Base-by-base conservation (phyloP, 2,329 filamentous ascomycete species). In the Esteya vermicola region DNA sequence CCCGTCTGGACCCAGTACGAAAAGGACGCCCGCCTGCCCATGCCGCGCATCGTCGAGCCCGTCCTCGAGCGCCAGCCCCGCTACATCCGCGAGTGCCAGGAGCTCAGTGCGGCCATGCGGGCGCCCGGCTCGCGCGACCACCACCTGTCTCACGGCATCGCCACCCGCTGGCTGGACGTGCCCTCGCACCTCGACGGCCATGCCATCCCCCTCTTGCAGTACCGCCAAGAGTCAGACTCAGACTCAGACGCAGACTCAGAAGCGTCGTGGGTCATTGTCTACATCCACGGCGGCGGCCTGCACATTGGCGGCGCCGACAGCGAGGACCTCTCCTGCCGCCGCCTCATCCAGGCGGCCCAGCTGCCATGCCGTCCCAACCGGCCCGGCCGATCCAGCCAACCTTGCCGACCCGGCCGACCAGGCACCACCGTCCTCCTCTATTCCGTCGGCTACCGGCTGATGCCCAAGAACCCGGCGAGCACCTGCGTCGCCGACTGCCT, bases 251-350 rank as follows among this genome's bases (percentile, higher is more conserved):
- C 12, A 22, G n/a, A n/a, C 14, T 19, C 4, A 14, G 25, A 39
- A 14, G 38, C 50, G 0, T 48, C 54, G 6, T 43, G 52, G 4
- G 45, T 61, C 7, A 49, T 65, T 10, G 46, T 69, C 16, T 69
- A 68, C 49, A 64, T 62, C 46, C 67, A 70, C 45, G 67, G 67
- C 9, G 66, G 66, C 13, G 65, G 63, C 0, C 52, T 70, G 3
- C 51, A 52, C 22, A 61, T 69, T 25, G 67, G 67, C 10, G 63
- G 67, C 39, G 60, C 63, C 3, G 63, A 68, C 44, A 66, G 60
- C 43, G 66, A 70, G 48, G 65, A 70, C 35, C 51, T 68, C 2
- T 60, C 63, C 2, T 68, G 64, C 47, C 58, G 65, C 0, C 58
- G 57, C 21, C 56, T 69, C 19, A 47, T 60, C 21, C 55, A 58